phyloP scores from a whole-genome alignment of 495 filamentous ascomycete genomes.

The Neurospora cerealis region DNA sequence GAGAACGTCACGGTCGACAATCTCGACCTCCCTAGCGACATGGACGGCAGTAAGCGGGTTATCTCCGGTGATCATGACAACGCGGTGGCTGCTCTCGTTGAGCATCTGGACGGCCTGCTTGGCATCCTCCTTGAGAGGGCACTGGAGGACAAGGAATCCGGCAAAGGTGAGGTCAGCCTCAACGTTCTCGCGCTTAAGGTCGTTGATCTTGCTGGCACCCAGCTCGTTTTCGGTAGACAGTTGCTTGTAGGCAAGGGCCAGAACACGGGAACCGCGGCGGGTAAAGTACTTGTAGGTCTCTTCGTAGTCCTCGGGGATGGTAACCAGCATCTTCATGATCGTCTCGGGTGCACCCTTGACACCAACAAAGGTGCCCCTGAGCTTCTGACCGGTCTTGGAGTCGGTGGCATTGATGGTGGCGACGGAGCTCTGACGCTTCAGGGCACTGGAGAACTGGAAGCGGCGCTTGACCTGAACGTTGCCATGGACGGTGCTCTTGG shows the following conservation, averaged over 20 bases:
- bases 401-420: conserved; percentile 65
- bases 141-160: conserved; percentile 91
- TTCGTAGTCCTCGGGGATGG: conserved; percentile 80
- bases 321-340: conserved; percentile 81
- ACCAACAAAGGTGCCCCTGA: conserved; percentile 74
- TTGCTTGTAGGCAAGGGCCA: conserved; percentile 90
- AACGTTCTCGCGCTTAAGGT: conserved; percentile 83
- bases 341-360: conserved; percentile 98
- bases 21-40: conserved; percentile 92
- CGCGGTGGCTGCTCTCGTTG: conserved; percentile 96
- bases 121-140: conserved; percentile 93
- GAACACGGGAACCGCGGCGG: conserved; percentile 82
- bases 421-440: conserved; percentile 93
- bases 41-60: conserved; percentile 95
- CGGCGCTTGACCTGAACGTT: conserved; percentile 86
- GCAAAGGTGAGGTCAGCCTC: conserved; percentile 80
- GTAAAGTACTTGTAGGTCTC: conserved; percentile 99
- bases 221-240: conserved; percentile 71
- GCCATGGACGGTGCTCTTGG: conserved; percentile 36
- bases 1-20: conserved; percentile 89
- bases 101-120: conserved; percentile 91
- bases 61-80: conserved; percentile 99
- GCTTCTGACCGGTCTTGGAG: conserved; percentile 57
- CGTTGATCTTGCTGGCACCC: conserved; percentile 75
- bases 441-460: conserved; percentile 95